Conservation (phyloP, 2,329 filamentous ascomycete species). For the Xylariaceae sp. region DNA sequence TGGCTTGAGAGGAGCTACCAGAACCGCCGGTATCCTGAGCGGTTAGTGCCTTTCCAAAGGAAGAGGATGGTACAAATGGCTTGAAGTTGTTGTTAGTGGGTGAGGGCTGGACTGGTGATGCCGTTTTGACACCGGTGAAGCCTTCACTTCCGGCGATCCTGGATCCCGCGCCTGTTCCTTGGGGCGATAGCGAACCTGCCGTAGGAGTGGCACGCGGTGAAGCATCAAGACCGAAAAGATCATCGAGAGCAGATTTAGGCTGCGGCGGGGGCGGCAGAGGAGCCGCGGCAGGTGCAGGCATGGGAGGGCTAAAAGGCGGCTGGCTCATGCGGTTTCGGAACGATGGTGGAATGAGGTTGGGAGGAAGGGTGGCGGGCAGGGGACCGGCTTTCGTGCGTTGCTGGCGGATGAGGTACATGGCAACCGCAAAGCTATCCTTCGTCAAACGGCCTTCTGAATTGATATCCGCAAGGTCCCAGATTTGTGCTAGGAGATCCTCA, state of each 20-base stretch:
- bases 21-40: slow-evolving; percentile 68
- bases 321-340: slow-evolving; percentile 60
- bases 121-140: slow-evolving; percentile 51
- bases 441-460: slow-evolving; percentile 81
- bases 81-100: slow-evolving; percentile 60
- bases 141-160: slow-evolving; percentile 50
- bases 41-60: slow-evolving; percentile 79
- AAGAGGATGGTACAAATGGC: slow-evolving; percentile 86
- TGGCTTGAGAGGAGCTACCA: slow-evolving; percentile 37
- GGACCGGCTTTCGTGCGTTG: slow-evolving; percentile 69
- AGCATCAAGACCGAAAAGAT: slow-evolving; percentile 87
- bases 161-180: slow-evolving; percentile 51
- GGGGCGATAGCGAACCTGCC: slow-evolving; percentile 63
- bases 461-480: slow-evolving; percentile 96
- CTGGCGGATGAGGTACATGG: slow-evolving; percentile 93
- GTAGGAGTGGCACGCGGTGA: slow-evolving; percentile 50
- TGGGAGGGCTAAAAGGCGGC: slow-evolving; percentile 48
- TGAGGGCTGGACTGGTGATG: slow-evolving; percentile 51
- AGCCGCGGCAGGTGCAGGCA: slow-evolving; percentile 21
- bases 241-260: slow-evolving; percentile 80
- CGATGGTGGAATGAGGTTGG: slow-evolving; percentile 78
- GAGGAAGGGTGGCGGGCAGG: slow-evolving; percentile 71
- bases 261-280: slow-evolving; percentile 36
- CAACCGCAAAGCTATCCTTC: slow-evolving; percentile 89
- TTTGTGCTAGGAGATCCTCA: slow-evolving; percentile 84